phyloP scores from a whole-genome alignment of 352 stramenopile species.

The Phytopythium delawarense region DNA sequence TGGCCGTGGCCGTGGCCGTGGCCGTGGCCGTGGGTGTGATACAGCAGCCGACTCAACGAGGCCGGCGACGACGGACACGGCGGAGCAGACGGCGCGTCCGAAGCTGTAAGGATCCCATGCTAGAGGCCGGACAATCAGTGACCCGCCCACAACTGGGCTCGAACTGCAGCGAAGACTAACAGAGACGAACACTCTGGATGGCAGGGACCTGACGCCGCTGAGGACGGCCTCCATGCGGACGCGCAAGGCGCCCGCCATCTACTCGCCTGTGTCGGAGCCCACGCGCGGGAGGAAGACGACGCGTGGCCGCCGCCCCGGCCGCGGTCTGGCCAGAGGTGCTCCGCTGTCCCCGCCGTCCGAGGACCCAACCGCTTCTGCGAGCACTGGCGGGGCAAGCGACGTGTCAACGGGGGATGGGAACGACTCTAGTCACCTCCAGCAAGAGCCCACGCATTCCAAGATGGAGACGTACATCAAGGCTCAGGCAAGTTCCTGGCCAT shows the following conservation, averaged over 20 bases:
- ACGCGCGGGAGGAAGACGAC: conserved; percentile 4
- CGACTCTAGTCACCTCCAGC: neutral
- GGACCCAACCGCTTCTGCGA: neutral
- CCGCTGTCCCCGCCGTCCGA: neutral
- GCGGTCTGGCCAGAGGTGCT: neutral
- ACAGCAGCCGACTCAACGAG: neutral
- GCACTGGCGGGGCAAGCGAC: conserved; percentile 3
- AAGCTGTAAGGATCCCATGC: neutral
- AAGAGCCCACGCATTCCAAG: conserved; percentile 20
- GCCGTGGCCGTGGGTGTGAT: neutral
- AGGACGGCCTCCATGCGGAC: neutral
- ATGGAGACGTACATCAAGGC: conserved; percentile 36
- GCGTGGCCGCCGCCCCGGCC: neutral
- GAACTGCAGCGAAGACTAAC: neutral
- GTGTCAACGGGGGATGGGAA: neutral
- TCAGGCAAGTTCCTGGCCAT: conserved; percentile 19
- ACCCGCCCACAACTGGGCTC: neutral
- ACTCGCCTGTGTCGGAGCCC: conserved; percentile 13
- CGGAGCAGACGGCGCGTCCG: neutral
- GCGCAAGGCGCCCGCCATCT: conserved; percentile 15
- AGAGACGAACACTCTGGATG: neutral
- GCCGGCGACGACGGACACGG: neutral
- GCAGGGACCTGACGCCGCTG: neutral
- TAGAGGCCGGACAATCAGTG: neutral
- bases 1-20: neutral